These are phyloP conservation scores for Ascoidea rubescens DNA, from an alignment of 805 yeast species.

Conservation along the genomic window DNA sequence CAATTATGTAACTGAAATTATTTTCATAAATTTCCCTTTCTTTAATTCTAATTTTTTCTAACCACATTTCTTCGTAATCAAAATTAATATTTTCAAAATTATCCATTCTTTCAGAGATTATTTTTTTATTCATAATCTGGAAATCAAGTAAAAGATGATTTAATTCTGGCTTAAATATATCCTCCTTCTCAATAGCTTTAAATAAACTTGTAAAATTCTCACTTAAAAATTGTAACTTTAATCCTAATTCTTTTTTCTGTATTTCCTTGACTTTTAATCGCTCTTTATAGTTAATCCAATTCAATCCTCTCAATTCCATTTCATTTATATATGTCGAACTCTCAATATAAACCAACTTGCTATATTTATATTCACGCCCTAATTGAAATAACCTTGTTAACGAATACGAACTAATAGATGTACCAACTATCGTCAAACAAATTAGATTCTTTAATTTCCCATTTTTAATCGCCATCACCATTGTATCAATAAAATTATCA, in stretches of 20 bases:
- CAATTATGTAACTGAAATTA: too few species aligned
- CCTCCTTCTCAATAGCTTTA: too few species aligned
- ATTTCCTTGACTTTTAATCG: too few species aligned
- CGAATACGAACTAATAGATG: background rate
- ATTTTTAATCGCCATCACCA: background rate
- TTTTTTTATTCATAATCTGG: background rate
- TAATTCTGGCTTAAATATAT: too few species aligned
- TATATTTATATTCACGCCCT: background rate
- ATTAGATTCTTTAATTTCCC: background rate
- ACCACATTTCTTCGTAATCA: background rate
- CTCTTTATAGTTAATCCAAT: background rate
- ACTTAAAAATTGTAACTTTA: too few species aligned
- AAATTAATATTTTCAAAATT: background rate
- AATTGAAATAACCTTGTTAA: too few species aligned
- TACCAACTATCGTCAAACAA: too few species aligned
- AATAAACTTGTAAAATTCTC: background rate
- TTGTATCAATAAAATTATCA: background rate
- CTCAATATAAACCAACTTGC: background rate
- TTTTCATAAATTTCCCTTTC: background rate
- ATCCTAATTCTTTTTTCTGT: background rate
- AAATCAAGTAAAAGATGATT: background rate
- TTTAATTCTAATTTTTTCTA: too few species aligned
- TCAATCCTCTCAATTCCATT: background rate
- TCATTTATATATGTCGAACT: too few species aligned
- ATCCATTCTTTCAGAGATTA: too few species aligned